phyloP scores from a whole-genome alignment of 805 yeast species.

The Scheffersomyces stipitis region DNA sequence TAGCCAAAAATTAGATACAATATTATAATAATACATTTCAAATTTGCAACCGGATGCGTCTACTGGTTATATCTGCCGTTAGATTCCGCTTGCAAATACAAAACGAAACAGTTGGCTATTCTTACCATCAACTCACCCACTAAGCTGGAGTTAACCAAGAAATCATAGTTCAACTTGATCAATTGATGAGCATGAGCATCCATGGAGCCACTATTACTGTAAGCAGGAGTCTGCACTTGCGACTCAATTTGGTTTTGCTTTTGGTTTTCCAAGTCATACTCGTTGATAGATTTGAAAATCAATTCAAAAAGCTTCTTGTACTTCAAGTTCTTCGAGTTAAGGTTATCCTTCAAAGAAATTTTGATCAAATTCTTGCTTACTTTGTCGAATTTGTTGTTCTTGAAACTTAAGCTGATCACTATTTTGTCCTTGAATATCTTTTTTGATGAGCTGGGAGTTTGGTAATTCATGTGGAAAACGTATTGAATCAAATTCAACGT shows the following conservation, averaged over 20 bases:
- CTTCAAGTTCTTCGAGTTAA: constrained; percentile 35
- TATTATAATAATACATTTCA: too few species aligned
- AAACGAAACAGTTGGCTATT: constrained; percentile 28
- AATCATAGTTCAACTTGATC: constrained; percentile 40
- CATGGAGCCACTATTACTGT: constrained; percentile 2
- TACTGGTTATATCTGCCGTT: too few species aligned
- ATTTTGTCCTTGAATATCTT: constrained; percentile 37
- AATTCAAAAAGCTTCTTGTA: constrained; percentile 39
- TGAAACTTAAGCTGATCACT: constrained; percentile 11
- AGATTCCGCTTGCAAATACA: constrained; percentile 13
- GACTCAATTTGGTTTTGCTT: constrained; percentile 3
- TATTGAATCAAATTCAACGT: constrained; percentile 32
- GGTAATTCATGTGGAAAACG: constrained; percentile 29
- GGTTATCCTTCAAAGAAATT: constrained; percentile 37
- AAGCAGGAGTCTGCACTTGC: constrained; percentile 9
- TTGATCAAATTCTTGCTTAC: constrained; percentile 18
- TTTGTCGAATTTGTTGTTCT: constrained; percentile 29
- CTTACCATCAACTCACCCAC: constrained; percentile 30
- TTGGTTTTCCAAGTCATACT: constrained; percentile 15
- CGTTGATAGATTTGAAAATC: constrained; percentile 27
- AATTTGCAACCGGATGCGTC: too few species aligned
- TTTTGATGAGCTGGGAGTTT: constrained; percentile 24
- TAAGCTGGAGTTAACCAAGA: constrained; percentile 25
- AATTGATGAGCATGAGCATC: constrained; percentile 5
- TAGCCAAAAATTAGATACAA: not conserved